phyloP scores from a whole-genome alignment of 306 rosid genomes.

The Acacia crassicarpa region DNA sequence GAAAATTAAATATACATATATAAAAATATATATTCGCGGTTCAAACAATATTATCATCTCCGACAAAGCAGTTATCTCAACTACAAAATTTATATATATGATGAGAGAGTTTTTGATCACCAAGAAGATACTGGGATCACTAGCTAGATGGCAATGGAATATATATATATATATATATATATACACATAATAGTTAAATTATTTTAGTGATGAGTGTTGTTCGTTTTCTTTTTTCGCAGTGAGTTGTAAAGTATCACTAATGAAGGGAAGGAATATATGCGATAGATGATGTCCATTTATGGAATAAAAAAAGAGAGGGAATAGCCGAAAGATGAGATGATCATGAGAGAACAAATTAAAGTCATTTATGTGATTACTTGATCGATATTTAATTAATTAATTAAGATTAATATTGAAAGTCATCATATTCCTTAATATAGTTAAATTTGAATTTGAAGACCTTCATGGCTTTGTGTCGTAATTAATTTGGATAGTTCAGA shows the following conservation, averaged over 20 bases:
- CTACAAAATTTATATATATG: background rate
- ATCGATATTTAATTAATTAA: conserved; percentile 4
- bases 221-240: conserved; percentile 11
- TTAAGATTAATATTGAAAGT: background rate
- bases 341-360: conserved; percentile 1
- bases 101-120: conserved; percentile 20
- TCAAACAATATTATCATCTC: conserved; percentile 37
- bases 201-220: background rate
- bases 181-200: background rate
- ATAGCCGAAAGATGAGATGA: conserved; percentile 26
- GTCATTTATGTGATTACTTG: conserved; percentile 11
- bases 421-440: background rate
- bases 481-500: background rate
- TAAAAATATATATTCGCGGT: background rate
- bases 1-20: background rate
- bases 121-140: conserved; percentile 35
- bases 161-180: too few species aligned
- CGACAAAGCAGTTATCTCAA: background rate
- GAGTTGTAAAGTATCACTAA: conserved; percentile 40
- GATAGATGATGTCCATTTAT: conserved; percentile 24
- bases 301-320: conserved; percentile 23
- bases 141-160: background rate
- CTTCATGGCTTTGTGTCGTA: background rate
- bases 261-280: conserved; percentile 37
- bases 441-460: background rate